phyloP scores from a whole-genome alignment of 2,329 filamentous ascomycete genomes.

The Botrytis fragariae region DNA sequence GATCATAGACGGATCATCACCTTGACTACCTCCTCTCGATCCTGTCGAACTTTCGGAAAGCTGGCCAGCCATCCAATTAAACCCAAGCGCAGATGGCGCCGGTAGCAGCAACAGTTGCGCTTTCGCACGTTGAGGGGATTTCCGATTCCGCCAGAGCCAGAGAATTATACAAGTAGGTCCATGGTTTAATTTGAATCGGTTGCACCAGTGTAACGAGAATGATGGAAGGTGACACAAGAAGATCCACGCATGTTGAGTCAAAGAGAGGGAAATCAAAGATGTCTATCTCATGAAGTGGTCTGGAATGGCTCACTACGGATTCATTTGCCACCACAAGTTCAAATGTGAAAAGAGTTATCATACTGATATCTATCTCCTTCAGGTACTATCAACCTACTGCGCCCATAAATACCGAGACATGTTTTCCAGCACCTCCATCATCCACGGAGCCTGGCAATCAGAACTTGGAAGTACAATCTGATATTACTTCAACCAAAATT shows the following conservation, averaged over 20 bases:
- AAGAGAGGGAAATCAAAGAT: no score
- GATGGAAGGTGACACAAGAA: neutral
- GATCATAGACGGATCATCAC: neutral
- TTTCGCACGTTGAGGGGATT: conserved; percentile 35
- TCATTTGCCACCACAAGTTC: neutral
- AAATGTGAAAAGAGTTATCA: neutral
- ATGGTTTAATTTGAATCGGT: neutral
- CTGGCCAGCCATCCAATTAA: conserved; percentile 1
- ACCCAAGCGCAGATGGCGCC: conserved; percentile 30
- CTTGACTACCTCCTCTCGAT: neutral
- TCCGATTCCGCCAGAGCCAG: conserved; percentile 36
- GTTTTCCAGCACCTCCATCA: conserved; percentile 1
- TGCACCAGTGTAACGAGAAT: neutral
- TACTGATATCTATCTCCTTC: conserved; percentile 17
- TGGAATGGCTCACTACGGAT: neutral
- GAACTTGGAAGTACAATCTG: conserved; percentile 28
- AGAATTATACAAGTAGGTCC: conserved; percentile 39
- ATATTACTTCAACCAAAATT: conserved; percentile 35
- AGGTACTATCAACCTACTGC: conserved; percentile 37
- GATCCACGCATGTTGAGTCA: neutral
- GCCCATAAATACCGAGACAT: conserved; percentile 14
- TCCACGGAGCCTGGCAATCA: conserved; percentile 14
- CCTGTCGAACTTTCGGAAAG: neutral
- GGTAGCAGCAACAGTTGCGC: conserved; percentile 27
- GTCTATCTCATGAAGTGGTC: neutral